These are phyloP conservation scores for Lecanicillium sp. DNA, from an alignment of 2,329 filamentous ascomycete genomes.

Conservation along the genomic window DNA sequence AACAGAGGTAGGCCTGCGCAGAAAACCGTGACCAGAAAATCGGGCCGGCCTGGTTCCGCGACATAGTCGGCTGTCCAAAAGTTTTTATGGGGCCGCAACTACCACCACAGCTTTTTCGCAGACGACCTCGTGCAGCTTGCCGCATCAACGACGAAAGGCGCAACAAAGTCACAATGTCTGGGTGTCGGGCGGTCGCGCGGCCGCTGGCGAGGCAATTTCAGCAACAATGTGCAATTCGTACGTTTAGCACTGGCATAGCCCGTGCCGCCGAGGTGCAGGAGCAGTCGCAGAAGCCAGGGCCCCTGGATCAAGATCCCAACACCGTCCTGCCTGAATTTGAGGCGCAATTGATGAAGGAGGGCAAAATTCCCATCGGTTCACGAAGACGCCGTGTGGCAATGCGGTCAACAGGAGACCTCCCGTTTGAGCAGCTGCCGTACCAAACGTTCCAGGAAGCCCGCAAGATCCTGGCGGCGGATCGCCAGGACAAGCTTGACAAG, in stretches of 20 bases:
- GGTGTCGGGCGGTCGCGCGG: slow-evolving; percentile 49
- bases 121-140: slow-evolving; percentile 6
- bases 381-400: slow-evolving; percentile 72
- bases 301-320: slow-evolving; percentile 52
- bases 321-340: slow-evolving; percentile 49
- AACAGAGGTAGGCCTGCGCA: slow-evolving; percentile 4
- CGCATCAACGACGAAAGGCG: slow-evolving; percentile 8
- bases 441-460: slow-evolving; percentile 97
- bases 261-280: slow-evolving; percentile 19
- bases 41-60: slow-evolving; percentile 19
- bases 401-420: slow-evolving; percentile 55
- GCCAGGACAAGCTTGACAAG: slow-evolving; percentile 67
- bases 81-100: slow-evolving; percentile 19
- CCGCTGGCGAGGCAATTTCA: slow-evolving; percentile 47
- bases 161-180: slow-evolving; percentile 39
- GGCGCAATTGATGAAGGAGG: slow-evolving; percentile 62
- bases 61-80: slow-evolving; percentile 11
- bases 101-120: slow-evolving; percentile 20
- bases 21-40: slow-evolving; percentile 20
- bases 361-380: slow-evolving; percentile 70
- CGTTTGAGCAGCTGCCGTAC: slow-evolving; percentile 91
- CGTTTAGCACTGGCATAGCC: slow-evolving; percentile 25
- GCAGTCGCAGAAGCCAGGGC: slow-evolving; percentile 19
- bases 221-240: slow-evolving; percentile 26
- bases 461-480: slow-evolving; percentile 70